Evolutionary conservation across 2,329 filamentous ascomycete genomes (phyloP).

Genomic region (Cordyceps fumosorosea): DNA sequence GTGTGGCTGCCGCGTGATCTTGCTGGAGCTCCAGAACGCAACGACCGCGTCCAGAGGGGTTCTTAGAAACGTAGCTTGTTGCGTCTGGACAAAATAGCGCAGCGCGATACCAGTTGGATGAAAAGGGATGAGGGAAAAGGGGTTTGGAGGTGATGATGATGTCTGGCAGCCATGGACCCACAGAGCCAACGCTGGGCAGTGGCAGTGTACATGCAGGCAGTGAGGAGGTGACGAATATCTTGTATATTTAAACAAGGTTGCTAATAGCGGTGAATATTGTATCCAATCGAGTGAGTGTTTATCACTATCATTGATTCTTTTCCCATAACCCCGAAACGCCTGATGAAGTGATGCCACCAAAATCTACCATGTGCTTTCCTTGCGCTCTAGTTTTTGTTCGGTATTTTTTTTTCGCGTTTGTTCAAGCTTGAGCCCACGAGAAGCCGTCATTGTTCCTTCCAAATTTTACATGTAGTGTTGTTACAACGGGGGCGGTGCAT

Average conservation of each 20-base stretch:
- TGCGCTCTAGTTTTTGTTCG: not conserved
- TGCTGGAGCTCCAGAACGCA: not conserved
- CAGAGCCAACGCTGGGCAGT: conserved; percentile 2
- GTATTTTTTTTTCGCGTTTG: not conserved
- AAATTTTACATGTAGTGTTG: conserved; percentile 6
- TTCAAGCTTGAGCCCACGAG: not conserved
- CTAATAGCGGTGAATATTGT: not conserved
- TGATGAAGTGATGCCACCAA: not conserved
- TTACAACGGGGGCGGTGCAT: not conserved
- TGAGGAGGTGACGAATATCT: not conserved
- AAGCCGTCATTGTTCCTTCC: not conserved
- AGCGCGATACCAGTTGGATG: not conserved
- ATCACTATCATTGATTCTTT: not conserved
- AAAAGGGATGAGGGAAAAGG: not conserved
- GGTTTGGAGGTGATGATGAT: not conserved
- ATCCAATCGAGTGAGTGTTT: conserved; percentile 4
- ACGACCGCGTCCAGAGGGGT: not conserved
- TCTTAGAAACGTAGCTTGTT: not conserved
- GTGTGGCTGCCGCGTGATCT: not conserved
- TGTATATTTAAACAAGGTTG: not conserved
- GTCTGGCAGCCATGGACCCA: conserved; percentile 1
- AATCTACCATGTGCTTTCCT: not conserved
- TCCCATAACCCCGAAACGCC: conserved; percentile 1
- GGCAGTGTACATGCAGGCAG: conserved; percentile 5
- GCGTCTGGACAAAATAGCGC: not conserved